A percentile compares a stretch with the other conserved stretches of the same genome.
Evolutionary conservation across 2,329 filamentous ascomycete genomes (phyloP).

Genomic region (Apiospora hydei): DNA sequence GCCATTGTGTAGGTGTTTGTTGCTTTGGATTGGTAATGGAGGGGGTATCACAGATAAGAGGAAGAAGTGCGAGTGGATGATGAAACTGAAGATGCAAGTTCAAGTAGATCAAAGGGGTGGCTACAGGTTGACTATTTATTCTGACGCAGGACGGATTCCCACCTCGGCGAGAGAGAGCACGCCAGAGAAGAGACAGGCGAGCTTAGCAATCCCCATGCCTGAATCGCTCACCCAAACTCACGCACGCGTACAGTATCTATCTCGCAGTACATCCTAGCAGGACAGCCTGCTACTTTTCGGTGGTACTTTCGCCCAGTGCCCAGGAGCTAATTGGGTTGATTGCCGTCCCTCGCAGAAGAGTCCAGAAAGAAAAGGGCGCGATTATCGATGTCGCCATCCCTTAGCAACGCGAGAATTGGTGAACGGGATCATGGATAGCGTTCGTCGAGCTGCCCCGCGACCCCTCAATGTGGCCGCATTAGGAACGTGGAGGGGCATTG

Average conservation of each 20-base stretch:
- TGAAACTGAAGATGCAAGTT: constrained; percentile 20
- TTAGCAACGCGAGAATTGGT: constrained; percentile 21
- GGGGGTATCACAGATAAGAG: constrained; percentile 1
- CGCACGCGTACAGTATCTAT: neutral
- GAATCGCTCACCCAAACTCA: constrained; percentile 1
- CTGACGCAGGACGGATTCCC: constrained; percentile 1
- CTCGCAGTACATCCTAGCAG: neutral
- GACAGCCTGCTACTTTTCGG: neutral
- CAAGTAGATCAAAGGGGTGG: neutral
- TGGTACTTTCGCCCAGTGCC: neutral
- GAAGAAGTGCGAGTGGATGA: neutral
- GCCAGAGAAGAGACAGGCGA: constrained; percentile 2
- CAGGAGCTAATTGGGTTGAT: neutral
- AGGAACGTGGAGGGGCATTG: constrained; percentile 23
- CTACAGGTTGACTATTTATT: constrained; percentile 21
- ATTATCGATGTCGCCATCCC: constrained; percentile 23
- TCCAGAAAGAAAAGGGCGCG: constrained; percentile 9
- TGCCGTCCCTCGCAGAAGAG: neutral
- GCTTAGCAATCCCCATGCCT: constrained; percentile 20
- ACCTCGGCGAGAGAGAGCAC: neutral
- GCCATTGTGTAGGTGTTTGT: constrained; percentile 36
- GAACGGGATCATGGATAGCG: constrained; percentile 6
- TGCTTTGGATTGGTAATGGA: neutral
- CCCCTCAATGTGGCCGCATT: constrained; percentile 21
- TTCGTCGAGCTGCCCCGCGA: constrained; percentile 22